Evolutionary conservation across 768 basidiomycete species (phyloP).

Genomic region (Boletus vermiculosoides): DNA sequence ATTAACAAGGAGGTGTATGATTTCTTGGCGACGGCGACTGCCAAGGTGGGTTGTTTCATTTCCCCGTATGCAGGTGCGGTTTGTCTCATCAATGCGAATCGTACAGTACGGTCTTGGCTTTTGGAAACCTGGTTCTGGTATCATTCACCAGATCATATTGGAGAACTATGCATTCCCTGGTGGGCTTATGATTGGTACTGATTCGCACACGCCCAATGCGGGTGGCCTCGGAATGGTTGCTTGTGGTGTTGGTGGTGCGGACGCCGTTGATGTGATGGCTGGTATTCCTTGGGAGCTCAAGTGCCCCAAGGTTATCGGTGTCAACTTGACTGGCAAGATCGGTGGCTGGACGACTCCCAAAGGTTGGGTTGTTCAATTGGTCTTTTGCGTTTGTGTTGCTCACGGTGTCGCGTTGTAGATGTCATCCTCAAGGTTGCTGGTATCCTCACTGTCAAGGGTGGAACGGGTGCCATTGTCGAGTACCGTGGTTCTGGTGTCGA

Average conservation of each 20-base stretch:
- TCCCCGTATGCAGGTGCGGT: background rate
- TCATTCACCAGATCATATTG: constrained; percentile 98
- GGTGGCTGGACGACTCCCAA: constrained; percentile 97
- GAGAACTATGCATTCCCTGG: constrained; percentile 99
- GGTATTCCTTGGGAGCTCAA: constrained; percentile 98
- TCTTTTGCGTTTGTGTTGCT: background rate
- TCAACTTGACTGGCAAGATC: constrained; percentile 94
- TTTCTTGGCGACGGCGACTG: constrained; percentile 96
- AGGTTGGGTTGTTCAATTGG: constrained; percentile 45
- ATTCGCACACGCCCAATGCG: constrained; percentile 98
- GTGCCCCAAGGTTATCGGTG: constrained; percentile 98
- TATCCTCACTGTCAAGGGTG: constrained; percentile 98
- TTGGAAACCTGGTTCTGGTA: constrained; percentile 99
- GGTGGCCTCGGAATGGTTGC: constrained; percentile 99
- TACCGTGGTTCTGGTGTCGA: constrained; percentile 95
- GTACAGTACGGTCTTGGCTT: constrained; percentile 94
- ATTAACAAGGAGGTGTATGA: constrained; percentile 99
- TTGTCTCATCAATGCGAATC: background rate
- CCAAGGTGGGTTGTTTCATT: constrained; percentile 56
- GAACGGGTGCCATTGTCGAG: constrained; percentile 98
- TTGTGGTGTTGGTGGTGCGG: constrained; percentile 98
- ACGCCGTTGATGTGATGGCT: constrained; percentile 99
- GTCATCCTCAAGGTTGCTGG: constrained; percentile 99
- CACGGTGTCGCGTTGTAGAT: constrained; percentile 46
- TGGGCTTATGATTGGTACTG: constrained; percentile 99